Evolutionary conservation across 768 basidiomycete genomes (phyloP), one percentile per base, ranked within the genome.

Genomic region (Royoungia palumana): DNA sequence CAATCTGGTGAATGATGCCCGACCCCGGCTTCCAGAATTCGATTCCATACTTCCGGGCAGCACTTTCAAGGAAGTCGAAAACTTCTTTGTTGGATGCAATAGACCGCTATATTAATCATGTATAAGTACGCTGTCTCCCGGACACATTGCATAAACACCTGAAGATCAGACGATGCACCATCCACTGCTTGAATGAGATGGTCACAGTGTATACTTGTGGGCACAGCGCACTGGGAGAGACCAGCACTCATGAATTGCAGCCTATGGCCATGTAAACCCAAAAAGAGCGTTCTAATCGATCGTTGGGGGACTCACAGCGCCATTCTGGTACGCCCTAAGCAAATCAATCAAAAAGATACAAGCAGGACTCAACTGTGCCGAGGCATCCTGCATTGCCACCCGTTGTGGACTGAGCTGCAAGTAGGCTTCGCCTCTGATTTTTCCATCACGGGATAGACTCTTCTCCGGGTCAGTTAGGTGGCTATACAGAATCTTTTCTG

Each of bases 241-340:
- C 91, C 92, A 48, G 94, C 94, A 44, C 94, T 95, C 91, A 96
- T 97, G 71, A 98, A 99, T 71, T 99, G 96, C 50, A 99, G 71
- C 51, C 94, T 85, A 45, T 60, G 57, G 38, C 19, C 37, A 25
- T 24, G 35, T 56, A 35, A 50, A 48, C 28, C 34, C n/a, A 24
- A 46, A 46, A 46, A 44, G 6, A 32, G 20, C 47, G 41, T 36
- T 32, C 30, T 19, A 44, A 35, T 9, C n/a, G n/a, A 11, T 22
- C 38, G 34, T n/a, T n/a, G 2, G 32, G 3, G 27, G 11, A 60
- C 82, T 73, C 68, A 90, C 85, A 92, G 60, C 11, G 89, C 89
- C 89, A 91, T 92, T 67, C 89, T 90, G 30, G 28, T 38, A 12
- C n/a, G 25, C 37, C 30, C 32, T 68, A 37, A 62, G 59, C 13